These are phyloP conservation scores for Davidsoniella eucalypti DNA, from an alignment of 2,329 filamentous ascomycete species.

Conservation along the genomic window DNA sequence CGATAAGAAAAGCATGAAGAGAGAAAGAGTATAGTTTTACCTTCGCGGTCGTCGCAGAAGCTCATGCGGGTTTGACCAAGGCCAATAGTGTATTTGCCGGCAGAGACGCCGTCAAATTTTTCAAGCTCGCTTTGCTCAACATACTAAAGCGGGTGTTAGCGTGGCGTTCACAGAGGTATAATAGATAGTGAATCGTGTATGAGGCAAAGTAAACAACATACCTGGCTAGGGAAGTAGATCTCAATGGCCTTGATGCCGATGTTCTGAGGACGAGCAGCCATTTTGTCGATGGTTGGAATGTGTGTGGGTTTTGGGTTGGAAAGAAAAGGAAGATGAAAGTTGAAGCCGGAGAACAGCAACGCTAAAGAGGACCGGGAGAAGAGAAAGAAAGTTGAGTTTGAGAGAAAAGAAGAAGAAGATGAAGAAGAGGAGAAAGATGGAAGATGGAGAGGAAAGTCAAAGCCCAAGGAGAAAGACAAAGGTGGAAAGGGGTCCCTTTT, in stretches of 20 bases:
- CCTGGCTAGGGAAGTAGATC: conserved; percentile 75
- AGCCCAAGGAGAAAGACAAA: background rate
- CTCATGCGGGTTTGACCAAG: conserved; percentile 84
- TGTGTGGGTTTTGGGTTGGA: conserved; percentile 1
- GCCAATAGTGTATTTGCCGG: conserved; percentile 81
- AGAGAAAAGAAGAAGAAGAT: conserved; percentile 6
- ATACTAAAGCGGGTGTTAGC: conserved; percentile 38
- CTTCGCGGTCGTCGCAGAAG: conserved; percentile 81
- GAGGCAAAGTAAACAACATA: conserved; percentile 26
- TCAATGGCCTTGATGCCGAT: conserved; percentile 89
- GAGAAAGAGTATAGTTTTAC: conserved; percentile 29
- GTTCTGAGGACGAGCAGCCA: conserved; percentile 67
- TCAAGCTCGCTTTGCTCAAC: conserved; percentile 71
- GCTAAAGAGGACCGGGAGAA: background rate
- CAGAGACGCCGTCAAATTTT: conserved; percentile 68
- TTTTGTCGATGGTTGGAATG: conserved; percentile 22
- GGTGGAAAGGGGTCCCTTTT: conserved; percentile 11
- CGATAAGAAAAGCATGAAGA: conserved; percentile 4
- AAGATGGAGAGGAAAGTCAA: conserved; percentile 4
- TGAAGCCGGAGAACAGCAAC: background rate
- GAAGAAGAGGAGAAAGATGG: background rate
- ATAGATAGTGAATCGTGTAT: background rate
- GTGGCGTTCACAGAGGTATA: background rate
- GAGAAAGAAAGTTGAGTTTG: conserved; percentile 2
- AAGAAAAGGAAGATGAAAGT: conserved; percentile 1